Base-by-base conservation (phyloP, 768 basidiomycete species). In the Aureoboletus auriporus region DNA sequence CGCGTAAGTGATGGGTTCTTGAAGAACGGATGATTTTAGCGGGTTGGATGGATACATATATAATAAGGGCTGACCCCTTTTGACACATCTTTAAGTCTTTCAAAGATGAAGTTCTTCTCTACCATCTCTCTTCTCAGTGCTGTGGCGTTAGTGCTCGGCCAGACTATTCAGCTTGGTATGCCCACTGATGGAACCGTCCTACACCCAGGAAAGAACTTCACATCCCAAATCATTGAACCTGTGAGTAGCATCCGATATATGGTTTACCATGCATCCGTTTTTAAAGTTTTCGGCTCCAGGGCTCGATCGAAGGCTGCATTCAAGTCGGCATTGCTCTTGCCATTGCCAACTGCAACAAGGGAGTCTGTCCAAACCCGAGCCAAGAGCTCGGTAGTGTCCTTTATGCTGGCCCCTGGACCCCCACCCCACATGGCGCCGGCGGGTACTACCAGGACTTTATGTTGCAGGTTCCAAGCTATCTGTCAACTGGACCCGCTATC, bases 291-390 rank as follows among this genome's bases (percentile, higher is more conserved):
- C 14, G 1, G 13, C 26, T 47, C 7, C 16, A 68, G 65, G 20
- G 0, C 29, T 68, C 66, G 16, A 27, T 58, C 1, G 49, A 35
- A 12, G 42, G 42, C 8, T 58, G 59, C 41, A 55, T 53, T 42
- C 63, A 67, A 40, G 61, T 67, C 14, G 64, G 65, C 35, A 67
- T 66, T 12, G 65, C 65, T 10, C 63, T 66, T 9, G 55, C 60
- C 4, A 51, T 66, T 5, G 33, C 16, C 23, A 46, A 3, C 28
- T 66, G 64, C 48, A 17, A 11, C 38, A 56, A 58, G 11, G 60
- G 56, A 1, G 47, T 45, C 6, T 65, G 64, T 44, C 65, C 65
- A 1, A 45, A 53, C 4, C 63, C 64, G 1, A 14, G 45, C 1
- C 13, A 55, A 0, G 40, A 44, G 37, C 56, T 68, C 11, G 65